Conservation (phyloP, 1,139 yeast genomes). For the Debaryomyces fabryi region DNA sequence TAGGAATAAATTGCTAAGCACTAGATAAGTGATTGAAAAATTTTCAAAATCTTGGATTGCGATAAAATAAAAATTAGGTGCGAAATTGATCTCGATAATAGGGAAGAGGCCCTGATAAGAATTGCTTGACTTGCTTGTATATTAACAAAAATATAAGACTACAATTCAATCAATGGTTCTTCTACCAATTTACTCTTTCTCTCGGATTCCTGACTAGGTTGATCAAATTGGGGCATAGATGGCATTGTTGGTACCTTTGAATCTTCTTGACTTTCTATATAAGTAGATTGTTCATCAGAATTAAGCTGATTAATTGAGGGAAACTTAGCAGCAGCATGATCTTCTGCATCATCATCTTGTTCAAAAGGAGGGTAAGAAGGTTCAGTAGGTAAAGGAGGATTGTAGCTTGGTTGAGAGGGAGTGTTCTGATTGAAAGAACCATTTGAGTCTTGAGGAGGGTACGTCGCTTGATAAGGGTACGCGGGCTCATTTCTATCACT, state of each 20-base stretch:
- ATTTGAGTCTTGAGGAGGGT: constrained; percentile 8
- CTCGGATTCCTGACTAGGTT: not conserved
- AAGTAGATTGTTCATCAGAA: constrained; percentile 9
- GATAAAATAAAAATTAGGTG: constrained; percentile 2
- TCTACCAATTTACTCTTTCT: constrained; percentile 17
- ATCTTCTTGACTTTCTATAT: constrained; percentile 3
- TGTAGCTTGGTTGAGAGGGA: constrained; percentile 11
- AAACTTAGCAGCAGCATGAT: constrained; percentile 22
- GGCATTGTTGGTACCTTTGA: constrained; percentile 15
- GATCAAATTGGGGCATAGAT: constrained; percentile 8
- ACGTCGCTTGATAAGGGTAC: constrained; percentile 2
- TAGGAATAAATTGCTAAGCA: not conserved
- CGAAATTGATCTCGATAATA: not conserved
- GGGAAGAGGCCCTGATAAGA: not conserved
- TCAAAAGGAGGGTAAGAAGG: constrained; percentile 12
- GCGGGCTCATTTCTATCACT: not conserved
- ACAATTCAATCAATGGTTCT: constrained; percentile 43
- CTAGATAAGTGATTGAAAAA: not conserved
- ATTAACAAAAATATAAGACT: constrained; percentile 7
- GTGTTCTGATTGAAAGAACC: not conserved
- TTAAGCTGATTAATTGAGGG: constrained; percentile 23
- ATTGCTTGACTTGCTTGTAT: not conserved
- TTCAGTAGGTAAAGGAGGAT: constrained; percentile 10
- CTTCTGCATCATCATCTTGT: constrained; percentile 16
- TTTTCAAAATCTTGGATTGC: constrained; percentile 2